Percentiles rank a stretch among this genome's conserved stretches.
Evolutionary conservation across 257 asterid genomes (phyloP).

Genomic region (Solanum piurae): DNA sequence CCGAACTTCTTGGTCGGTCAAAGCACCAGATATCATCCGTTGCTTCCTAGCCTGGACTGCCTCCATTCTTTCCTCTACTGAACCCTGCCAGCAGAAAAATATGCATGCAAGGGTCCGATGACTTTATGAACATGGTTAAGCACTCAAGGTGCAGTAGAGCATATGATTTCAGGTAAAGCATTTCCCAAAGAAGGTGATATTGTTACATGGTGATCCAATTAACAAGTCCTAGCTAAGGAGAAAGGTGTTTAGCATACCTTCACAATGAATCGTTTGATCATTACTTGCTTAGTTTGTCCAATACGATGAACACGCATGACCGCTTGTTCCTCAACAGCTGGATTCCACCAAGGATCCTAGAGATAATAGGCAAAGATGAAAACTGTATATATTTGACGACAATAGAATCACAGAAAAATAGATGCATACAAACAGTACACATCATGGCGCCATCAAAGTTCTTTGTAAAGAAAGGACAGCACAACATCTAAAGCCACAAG

Average conservation of each 20-base stretch:
- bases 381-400: background rate
- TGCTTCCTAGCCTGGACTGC: constrained; percentile 97
- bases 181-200: background rate
- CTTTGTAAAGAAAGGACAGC: background rate
- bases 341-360: constrained; percentile 99
- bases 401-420: background rate
- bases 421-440: background rate
- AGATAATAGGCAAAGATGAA: background rate
- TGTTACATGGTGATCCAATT: background rate
- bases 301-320: constrained; percentile 99
- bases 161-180: background rate
- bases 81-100: constrained; percentile 40
- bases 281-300: constrained; percentile 79
- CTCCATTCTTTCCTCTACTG: constrained; percentile 96
- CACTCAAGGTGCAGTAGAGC: background rate
- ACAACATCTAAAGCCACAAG: background rate
- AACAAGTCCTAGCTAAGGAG: background rate
- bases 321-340: constrained; percentile 98
- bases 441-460: background rate
- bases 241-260: constrained; percentile 35
- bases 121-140: background rate
- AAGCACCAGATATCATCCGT: constrained; percentile 85
- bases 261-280: constrained; percentile 67
- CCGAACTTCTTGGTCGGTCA: constrained; percentile 94
- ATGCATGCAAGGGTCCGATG: background rate